Percentiles rank a stretch among this genome's conserved stretches.
These are phyloP conservation scores for Saccharomycopsis fodiens DNA, from an alignment of 805 yeast genomes.

Conservation along the genomic window DNA sequence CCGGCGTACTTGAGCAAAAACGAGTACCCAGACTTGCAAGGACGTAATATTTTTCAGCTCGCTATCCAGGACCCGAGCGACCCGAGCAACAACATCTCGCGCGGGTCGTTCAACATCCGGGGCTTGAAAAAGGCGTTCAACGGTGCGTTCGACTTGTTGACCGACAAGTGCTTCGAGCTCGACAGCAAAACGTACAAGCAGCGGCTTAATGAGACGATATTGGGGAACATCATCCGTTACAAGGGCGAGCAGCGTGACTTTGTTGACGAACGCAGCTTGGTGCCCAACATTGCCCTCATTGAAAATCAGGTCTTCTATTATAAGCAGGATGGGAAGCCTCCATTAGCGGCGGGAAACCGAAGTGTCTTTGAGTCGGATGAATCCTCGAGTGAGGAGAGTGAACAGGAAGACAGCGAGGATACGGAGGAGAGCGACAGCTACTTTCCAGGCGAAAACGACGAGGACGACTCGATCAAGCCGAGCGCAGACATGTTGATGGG, in stretches of 20 bases:
- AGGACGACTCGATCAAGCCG: constrained; percentile 13
- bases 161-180: constrained; percentile 68
- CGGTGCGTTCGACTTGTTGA: constrained; percentile 76
- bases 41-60: constrained; percentile 49
- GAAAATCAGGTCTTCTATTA: constrained; percentile 28
- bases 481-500: not conserved
- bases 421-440: constrained; percentile 22
- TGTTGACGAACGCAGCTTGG: constrained; percentile 61
- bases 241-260: constrained; percentile 71
- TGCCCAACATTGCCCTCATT: constrained; percentile 49
- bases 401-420: constrained; percentile 25
- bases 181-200: constrained; percentile 57
- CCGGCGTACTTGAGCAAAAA: constrained; percentile 54
- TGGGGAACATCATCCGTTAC: constrained; percentile 73
- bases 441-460: constrained; percentile 20
- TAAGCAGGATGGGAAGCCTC: constrained; percentile 31
- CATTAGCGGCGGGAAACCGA: constrained; percentile 23
- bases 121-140: constrained; percentile 80
- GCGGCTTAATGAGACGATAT: constrained; percentile 61
- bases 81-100: constrained; percentile 69
- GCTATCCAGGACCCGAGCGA: constrained; percentile 90
- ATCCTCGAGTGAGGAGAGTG: constrained; percentile 1
- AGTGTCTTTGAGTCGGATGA: constrained; percentile 26
- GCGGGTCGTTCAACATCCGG: constrained; percentile 75
- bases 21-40: constrained; percentile 45